Percentiles rank a stretch among this genome's conserved stretches.
phyloP scores from a whole-genome alignment of 2,329 filamentous ascomycete species.

The Alternaria sp. region DNA sequence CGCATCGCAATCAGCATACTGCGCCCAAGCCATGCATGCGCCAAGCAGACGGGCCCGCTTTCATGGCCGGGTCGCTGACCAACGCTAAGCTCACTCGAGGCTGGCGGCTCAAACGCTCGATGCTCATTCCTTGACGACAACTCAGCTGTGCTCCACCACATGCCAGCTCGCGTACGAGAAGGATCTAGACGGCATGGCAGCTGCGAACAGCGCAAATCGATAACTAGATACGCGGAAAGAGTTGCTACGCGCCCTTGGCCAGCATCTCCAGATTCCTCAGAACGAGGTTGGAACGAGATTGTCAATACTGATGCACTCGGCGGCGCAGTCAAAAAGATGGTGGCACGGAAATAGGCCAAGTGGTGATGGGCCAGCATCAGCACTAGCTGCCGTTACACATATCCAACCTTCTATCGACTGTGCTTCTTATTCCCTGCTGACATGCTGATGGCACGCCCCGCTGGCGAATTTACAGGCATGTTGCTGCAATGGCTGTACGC shows the following conservation, averaged over 20 bases:
- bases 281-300: neutral
- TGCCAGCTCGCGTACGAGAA: neutral
- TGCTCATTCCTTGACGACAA: slow-evolving; percentile 10
- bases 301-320: neutral
- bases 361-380: neutral
- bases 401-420: neutral
- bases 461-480: neutral
- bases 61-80: neutral
- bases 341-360: slow-evolving; percentile 2
- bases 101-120: slow-evolving; percentile 2
- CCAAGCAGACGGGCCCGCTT: slow-evolving; percentile 4
- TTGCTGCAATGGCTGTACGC: slow-evolving; percentile 3
- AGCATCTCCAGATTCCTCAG: neutral
- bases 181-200: neutral
- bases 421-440: slow-evolving; percentile 3
- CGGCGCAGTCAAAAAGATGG: neutral
- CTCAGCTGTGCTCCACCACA: slow-evolving; percentile 7
- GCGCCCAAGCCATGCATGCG: slow-evolving; percentile 1
- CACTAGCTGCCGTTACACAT: neutral
- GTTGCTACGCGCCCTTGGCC: neutral
- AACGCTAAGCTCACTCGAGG: slow-evolving; percentile 1
- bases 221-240: neutral
- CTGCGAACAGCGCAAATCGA: neutral
- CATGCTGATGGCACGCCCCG: slow-evolving; percentile 1
- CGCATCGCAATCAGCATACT: slow-evolving; percentile 5